phyloP scores from a whole-genome alignment of 192 early-diverging fungal genomes.

The Dimargaris verticillata region DNA sequence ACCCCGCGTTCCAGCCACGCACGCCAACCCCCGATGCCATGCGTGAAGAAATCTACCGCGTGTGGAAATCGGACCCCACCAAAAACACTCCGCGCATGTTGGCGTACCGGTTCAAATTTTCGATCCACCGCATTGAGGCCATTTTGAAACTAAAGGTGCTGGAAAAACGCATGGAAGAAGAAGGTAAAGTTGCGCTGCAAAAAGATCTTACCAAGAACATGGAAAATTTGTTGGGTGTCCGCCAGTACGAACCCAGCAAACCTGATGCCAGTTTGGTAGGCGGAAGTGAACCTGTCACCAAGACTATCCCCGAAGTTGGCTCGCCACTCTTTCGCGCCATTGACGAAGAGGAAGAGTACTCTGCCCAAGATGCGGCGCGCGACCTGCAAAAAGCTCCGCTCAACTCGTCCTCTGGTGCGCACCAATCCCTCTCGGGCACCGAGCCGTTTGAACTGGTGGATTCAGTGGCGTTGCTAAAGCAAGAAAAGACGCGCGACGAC shows the following conservation, averaged over 20 bases:
- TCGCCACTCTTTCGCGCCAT: constrained; percentile 67
- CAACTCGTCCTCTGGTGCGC: background rate
- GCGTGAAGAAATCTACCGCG: constrained; percentile 55
- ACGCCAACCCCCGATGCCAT: constrained; percentile 51
- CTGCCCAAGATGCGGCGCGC: constrained; percentile 62
- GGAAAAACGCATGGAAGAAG: constrained; percentile 51
- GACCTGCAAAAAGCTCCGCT: constrained; percentile 37
- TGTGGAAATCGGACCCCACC: constrained; percentile 39
- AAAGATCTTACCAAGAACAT: constrained; percentile 57
- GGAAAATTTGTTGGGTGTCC: constrained; percentile 64
- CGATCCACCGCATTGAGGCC: constrained; percentile 78
- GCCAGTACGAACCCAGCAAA: background rate
- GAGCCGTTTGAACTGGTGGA: constrained; percentile 13
- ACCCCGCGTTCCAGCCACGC: constrained; percentile 65
- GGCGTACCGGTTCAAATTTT: constrained; percentile 48
- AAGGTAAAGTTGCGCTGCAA: constrained; percentile 37
- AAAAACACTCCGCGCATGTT: constrained; percentile 49
- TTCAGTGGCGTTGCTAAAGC: constrained; percentile 13
- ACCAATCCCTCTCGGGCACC: constrained; percentile 10
- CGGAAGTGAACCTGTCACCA: background rate
- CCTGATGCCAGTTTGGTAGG: background rate
- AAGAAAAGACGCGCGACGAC: background rate
- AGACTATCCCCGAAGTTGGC: constrained; percentile 32
- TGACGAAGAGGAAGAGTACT: constrained; percentile 59
- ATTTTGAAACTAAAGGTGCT: constrained; percentile 72